Conservation (phyloP, 2,329 filamentous ascomycete species). For the Cytospora chrysosperma region DNA sequence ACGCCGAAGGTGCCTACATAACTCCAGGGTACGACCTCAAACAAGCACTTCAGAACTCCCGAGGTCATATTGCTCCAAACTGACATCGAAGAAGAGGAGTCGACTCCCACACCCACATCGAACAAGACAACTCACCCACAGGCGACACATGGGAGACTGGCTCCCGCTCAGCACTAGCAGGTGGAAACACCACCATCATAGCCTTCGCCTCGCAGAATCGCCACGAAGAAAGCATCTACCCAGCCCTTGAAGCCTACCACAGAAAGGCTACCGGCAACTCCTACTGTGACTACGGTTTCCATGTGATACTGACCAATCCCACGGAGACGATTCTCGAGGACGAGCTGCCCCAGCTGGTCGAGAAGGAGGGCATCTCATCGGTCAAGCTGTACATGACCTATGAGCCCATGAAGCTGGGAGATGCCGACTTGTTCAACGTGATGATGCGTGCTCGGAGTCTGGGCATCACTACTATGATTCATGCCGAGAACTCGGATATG, state of each 20-base stretch:
- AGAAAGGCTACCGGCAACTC: conserved; percentile 18
- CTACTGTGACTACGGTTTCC: conserved; percentile 58
- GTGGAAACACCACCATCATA: conserved; percentile 58
- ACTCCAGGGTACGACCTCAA: conserved; percentile 34
- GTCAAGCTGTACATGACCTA: conserved; percentile 50
- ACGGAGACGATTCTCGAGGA: conserved; percentile 40
- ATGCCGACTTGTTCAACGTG: conserved; percentile 41
- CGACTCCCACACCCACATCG: conserved; percentile 39
- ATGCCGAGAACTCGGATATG: conserved; percentile 48
- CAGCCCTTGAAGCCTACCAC: conserved; percentile 19
- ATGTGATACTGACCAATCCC: conserved; percentile 50
- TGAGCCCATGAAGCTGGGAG: conserved; percentile 40
- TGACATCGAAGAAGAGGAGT: conserved; percentile 32
- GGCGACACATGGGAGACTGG: conserved; percentile 42
- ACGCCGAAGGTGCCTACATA: conserved; percentile 45
- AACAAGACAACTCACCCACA: conserved; percentile 34
- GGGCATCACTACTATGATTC: conserved; percentile 49
- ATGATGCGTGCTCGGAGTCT: conserved; percentile 39
- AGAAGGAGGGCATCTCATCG: conserved; percentile 37
- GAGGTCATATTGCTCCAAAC: neutral
- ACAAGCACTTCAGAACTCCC: accelerated
- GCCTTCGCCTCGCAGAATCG: conserved; percentile 55
- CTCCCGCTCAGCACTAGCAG: conserved; percentile 53
- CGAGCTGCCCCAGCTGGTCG: conserved; percentile 41
- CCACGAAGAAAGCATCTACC: conserved; percentile 40